phyloP scores from a whole-genome alignment of 495 filamentous ascomycete species.

The Viridothelium virens region DNA sequence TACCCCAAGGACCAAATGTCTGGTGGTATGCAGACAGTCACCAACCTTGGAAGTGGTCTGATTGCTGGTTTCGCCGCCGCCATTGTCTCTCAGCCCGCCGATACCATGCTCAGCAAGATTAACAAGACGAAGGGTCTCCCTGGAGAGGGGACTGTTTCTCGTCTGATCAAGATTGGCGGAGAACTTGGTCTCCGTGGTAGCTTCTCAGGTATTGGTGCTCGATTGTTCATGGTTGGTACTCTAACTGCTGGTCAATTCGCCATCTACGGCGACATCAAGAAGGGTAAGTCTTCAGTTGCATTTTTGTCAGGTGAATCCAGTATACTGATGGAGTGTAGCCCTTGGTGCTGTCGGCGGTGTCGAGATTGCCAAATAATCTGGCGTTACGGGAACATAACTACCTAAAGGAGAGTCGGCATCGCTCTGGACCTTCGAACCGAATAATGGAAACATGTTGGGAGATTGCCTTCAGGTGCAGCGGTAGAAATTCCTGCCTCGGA shows the following conservation, averaged over 20 bases:
- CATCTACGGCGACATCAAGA: conserved; percentile 78
- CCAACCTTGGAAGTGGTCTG: conserved; percentile 93
- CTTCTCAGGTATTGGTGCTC: conserved; percentile 86
- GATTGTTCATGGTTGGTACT: conserved; percentile 78
- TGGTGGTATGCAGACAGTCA: conserved; percentile 66
- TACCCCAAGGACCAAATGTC: conserved; percentile 74
- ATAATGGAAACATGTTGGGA: too few relatives aligned
- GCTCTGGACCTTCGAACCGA: too few relatives aligned
- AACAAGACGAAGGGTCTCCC: conserved; percentile 98
- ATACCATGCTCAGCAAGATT: conserved; percentile 99
- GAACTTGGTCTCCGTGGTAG: conserved; percentile 87
- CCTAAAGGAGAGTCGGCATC: too few relatives aligned
- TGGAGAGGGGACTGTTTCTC: conserved; percentile 84
- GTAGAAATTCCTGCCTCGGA: too few relatives aligned
- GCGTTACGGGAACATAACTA: too few relatives aligned
- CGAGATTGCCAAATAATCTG: conserved; percentile 53
- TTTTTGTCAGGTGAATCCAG: too few relatives aligned
- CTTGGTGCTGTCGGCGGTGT: conserved; percentile 68
- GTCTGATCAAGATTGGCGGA: conserved; percentile 91
- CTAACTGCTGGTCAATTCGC: conserved; percentile 92
- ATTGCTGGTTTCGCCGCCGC: conserved; percentile 97
- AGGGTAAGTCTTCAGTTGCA: too few relatives aligned
- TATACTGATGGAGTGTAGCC: conserved; percentile 41
- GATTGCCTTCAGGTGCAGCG: too few relatives aligned
- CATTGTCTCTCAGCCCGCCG: conserved; percentile 92